A percentile compares a stretch with the other conserved stretches of the same genome.
Evolutionary conservation across 768 basidiomycete genomes (phyloP).

Genomic region (Dioszegia aurantiaca): DNA sequence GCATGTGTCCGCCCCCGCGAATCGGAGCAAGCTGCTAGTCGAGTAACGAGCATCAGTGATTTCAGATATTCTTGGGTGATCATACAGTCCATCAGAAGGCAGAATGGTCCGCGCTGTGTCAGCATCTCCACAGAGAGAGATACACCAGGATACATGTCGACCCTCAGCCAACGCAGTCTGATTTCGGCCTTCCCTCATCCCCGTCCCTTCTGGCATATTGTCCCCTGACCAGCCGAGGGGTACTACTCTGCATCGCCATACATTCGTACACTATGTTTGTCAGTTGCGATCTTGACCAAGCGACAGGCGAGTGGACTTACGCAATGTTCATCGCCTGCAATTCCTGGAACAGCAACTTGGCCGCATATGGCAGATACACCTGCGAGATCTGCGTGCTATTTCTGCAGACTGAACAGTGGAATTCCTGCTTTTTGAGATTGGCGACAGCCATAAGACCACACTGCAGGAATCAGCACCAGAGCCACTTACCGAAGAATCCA

Average conservation of each 20-base stretch:
- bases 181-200: background rate
- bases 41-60: too few relatives aligned
- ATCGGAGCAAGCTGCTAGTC: too few relatives aligned
- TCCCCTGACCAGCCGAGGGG: background rate
- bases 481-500: background rate
- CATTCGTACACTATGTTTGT: slow-evolving; percentile 28
- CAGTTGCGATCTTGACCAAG: background rate
- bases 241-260: slow-evolving; percentile 40
- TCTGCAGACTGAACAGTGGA: slow-evolving; percentile 95
- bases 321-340: slow-evolving; percentile 47
- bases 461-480: slow-evolving; percentile 1
- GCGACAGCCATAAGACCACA: slow-evolving; percentile 97
- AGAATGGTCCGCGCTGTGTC: too few relatives aligned
- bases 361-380: slow-evolving; percentile 68
- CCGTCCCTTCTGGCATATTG: background rate
- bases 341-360: slow-evolving; percentile 91
- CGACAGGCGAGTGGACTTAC: slow-evolving; percentile 21
- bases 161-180: background rate
- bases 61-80: too few relatives aligned
- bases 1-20: too few relatives aligned
- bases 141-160: too few relatives aligned
- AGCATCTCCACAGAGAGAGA: too few relatives aligned
- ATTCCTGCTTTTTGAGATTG: slow-evolving; percentile 98
- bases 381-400: slow-evolving; percentile 95
- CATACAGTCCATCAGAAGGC: too few relatives aligned